phyloP scores from a whole-genome alignment of 2,329 filamentous ascomycete genomes.

The Penicillium glabrum region DNA sequence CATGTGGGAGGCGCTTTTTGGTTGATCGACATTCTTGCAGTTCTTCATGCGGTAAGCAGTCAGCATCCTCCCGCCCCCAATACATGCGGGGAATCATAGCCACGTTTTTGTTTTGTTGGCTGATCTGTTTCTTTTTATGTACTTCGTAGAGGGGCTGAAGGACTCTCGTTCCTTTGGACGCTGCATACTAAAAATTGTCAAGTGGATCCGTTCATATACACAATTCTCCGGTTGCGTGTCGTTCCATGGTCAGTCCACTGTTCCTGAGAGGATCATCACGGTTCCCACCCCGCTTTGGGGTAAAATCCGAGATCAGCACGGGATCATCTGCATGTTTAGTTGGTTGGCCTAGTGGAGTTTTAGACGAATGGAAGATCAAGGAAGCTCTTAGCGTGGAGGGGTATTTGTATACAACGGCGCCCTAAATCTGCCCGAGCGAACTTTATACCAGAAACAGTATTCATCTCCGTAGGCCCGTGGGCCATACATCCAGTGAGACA shows the following conservation, averaged over 20 bases:
- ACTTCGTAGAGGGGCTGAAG: background rate
- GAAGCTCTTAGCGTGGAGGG: background rate
- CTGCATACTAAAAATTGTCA: background rate
- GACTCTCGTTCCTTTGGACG: background rate
- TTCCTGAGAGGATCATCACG: background rate
- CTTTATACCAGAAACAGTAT: background rate
- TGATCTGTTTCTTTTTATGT: background rate
- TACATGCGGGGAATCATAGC: background rate
- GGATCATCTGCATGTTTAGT: background rate
- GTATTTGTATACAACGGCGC: background rate
- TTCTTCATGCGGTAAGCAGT: slow-evolving; percentile 12
- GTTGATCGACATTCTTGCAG: slow-evolving; percentile 19
- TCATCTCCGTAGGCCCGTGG: background rate
- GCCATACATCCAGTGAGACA: background rate
- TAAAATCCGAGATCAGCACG: background rate
- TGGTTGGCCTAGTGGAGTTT: background rate
- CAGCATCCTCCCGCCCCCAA: background rate
- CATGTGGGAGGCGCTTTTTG: slow-evolving; percentile 10
- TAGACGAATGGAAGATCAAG: background rate
- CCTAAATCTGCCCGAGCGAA: background rate
- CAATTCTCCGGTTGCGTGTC: background rate
- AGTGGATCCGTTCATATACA: background rate
- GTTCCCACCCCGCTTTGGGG: background rate
- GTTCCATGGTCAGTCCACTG: background rate
- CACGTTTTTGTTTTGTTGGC: background rate